Evolutionary conservation across 495 filamentous ascomycete species (phyloP).

Genomic region (Podospora bellae-mahoneyi): DNA sequence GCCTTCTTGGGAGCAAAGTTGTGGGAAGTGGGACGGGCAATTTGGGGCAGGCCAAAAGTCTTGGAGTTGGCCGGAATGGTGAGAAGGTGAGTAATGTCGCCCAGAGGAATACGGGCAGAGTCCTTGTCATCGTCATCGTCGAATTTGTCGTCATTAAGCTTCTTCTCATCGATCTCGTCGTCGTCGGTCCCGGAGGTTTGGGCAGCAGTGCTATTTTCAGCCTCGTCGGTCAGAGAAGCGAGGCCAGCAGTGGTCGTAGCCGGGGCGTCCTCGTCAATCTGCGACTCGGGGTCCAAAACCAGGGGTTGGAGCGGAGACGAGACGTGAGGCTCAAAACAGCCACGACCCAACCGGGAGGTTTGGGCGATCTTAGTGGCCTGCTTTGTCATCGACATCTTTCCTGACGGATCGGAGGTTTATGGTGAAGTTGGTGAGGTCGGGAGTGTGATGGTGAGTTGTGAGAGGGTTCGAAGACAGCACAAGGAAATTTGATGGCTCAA

Average conservation of each 20-base stretch:
- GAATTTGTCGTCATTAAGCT: background rate
- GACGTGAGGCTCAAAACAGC: background rate
- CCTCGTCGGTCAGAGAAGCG: background rate
- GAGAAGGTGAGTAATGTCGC: conserved; percentile 1
- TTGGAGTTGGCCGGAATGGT: background rate
- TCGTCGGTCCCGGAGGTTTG: background rate
- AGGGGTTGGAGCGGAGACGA: background rate
- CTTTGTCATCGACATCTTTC: background rate
- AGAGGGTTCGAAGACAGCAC: background rate
- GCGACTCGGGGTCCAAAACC: background rate
- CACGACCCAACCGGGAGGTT: background rate
- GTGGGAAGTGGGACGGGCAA: background rate
- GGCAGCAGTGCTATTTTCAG: background rate
- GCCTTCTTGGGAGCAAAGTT: background rate
- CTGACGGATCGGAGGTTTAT: background rate
- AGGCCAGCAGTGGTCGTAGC: no score
- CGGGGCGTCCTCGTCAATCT: background rate
- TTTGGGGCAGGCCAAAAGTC: background rate
- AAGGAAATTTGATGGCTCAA: background rate
- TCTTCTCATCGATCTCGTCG: background rate
- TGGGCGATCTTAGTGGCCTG: background rate
- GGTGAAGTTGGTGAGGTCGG: background rate
- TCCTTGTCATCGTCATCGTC: background rate
- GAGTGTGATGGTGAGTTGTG: background rate
- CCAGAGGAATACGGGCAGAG: background rate